Conservation (phyloP, 2,329 filamentous ascomycete genomes). For the Clonostachys sp. region DNA sequence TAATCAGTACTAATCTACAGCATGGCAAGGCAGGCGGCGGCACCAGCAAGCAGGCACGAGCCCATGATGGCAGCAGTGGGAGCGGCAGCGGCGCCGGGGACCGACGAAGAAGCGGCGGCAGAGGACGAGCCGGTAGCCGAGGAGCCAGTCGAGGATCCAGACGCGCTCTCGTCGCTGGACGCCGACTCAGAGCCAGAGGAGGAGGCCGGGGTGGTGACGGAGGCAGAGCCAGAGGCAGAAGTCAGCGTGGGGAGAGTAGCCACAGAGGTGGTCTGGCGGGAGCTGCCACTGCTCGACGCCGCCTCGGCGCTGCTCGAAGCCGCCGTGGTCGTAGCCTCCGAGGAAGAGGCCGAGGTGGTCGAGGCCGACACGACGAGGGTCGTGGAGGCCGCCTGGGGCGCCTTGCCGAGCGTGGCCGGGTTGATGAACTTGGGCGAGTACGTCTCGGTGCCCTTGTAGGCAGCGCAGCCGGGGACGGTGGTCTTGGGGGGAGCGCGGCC, state of each 20-base stretch:
- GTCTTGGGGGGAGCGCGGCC: conserved; percentile 61
- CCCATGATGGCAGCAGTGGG: not conserved
- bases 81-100: not conserved
- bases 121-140: not conserved
- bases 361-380: not conserved
- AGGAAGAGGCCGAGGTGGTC: not conserved
- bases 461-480: conserved; percentile 54
- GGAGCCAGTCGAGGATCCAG: too few relatives aligned
- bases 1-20: not conserved
- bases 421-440: conserved; percentile 47
- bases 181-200: too few relatives aligned
- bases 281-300: not conserved
- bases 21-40: not conserved
- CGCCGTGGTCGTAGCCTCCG: not conserved
- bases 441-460: conserved; percentile 49
- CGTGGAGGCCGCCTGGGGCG: not conserved
- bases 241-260: too few relatives aligned
- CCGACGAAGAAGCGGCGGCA: not conserved
- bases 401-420: conserved; percentile 12
- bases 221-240: too few relatives aligned
- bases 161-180: too few relatives aligned
- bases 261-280: too few relatives aligned
- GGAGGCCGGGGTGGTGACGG: too few relatives aligned
- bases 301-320: not conserved
- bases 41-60: not conserved